These are phyloP conservation scores for Hirschfeldia incana DNA, from an alignment of 345 rosid species.

Conservation along the genomic window DNA sequence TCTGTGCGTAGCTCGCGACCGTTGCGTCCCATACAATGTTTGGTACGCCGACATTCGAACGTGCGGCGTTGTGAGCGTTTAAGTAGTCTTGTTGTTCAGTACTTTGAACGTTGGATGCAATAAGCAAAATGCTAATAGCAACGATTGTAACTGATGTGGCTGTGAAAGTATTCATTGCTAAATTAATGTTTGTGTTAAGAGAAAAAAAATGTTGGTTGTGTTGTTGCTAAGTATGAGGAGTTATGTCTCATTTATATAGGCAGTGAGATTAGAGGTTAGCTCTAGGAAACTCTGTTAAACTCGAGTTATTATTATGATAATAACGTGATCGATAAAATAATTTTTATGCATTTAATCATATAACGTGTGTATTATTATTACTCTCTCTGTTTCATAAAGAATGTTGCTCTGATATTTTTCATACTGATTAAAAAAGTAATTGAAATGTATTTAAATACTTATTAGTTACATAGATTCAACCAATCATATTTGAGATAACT, in stretches of 20 bases:
- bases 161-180: constrained; percentile 13
- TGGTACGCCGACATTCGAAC: constrained; percentile 42
- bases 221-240: neutral
- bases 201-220: neutral
- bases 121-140: constrained; percentile 15
- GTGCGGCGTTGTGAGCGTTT: constrained; percentile 50
- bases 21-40: constrained; percentile 47
- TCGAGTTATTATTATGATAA: too few relatives aligned
- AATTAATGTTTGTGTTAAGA: neutral
- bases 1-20: constrained; percentile 45
- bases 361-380: too few relatives aligned
- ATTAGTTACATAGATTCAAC: too few relatives aligned
- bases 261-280: neutral
- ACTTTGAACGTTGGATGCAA: constrained; percentile 37
- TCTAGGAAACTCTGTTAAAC: too few relatives aligned
- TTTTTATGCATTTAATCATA: too few relatives aligned
- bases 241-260: constrained; percentile 10
- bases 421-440: too few relatives aligned
- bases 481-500: too few relatives aligned
- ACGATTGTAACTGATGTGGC: constrained; percentile 6
- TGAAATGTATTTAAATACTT: too few relatives aligned
- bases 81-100: constrained; percentile 43
- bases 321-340: too few relatives aligned
- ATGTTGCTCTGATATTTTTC: too few relatives aligned
- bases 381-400: too few relatives aligned